A percentile compares a stretch with the other conserved stretches of the same genome.
phyloP scores from a whole-genome alignment of 2,329 filamentous ascomycete genomes.

The Kalmusia sp. region DNA sequence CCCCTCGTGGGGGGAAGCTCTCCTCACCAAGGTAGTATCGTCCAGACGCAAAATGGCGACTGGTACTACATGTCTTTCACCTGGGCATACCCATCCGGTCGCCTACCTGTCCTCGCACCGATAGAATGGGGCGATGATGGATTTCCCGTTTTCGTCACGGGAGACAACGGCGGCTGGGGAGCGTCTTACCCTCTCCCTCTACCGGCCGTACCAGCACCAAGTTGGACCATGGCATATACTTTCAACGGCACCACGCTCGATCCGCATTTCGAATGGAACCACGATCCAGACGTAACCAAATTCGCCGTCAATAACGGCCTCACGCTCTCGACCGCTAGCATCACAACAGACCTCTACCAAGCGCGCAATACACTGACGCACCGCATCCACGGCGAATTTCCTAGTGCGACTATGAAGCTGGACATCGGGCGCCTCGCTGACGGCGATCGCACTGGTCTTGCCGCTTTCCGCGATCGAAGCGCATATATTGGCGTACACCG shows the following conservation, averaged over 20 bases:
- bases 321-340: constrained; percentile 54
- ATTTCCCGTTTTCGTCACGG: constrained; percentile 51
- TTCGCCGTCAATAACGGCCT: constrained; percentile 52
- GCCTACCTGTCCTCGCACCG: constrained; percentile 62
- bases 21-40: constrained; percentile 61
- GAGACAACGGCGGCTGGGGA: constrained; percentile 54
- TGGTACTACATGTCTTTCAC: constrained; percentile 67
- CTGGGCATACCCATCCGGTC: constrained; percentile 60
- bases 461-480: constrained; percentile 57
- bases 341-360: constrained; percentile 55
- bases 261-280: constrained; percentile 64
- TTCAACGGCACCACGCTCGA: constrained; percentile 53
- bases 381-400: constrained; percentile 38
- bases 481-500: constrained; percentile 58
- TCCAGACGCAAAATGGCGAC: constrained; percentile 56
- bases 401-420: constrained; percentile 55
- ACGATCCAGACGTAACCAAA: constrained; percentile 59
- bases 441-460: constrained; percentile 60
- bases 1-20: constrained; percentile 52
- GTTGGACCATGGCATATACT: constrained; percentile 48
- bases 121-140: constrained; percentile 59
- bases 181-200: constrained; percentile 41
- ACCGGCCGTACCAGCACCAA: constrained; percentile 14
- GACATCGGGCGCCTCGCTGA: constrained; percentile 55
- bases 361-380: constrained; percentile 48